Conservation (phyloP, 163 green algal species). For the Trebouxia gelatinosa region DNA sequence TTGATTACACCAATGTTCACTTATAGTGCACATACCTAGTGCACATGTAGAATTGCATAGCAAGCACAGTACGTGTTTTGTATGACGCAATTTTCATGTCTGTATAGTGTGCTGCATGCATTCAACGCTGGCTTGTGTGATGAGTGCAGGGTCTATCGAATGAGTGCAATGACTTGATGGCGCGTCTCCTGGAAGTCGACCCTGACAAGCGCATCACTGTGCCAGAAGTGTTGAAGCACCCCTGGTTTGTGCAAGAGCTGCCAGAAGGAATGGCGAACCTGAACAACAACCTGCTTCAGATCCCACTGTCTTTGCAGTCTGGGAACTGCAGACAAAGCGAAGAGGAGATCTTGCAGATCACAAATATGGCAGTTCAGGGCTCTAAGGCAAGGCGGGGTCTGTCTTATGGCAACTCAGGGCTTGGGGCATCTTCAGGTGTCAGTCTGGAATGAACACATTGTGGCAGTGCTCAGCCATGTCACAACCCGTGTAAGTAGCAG, state of each 20-base stretch:
- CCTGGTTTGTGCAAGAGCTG: slow-evolving; percentile 47
- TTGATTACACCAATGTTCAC: too few species aligned
- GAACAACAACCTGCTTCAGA: slow-evolving; percentile 34
- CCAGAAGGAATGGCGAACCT: slow-evolving; percentile 31
- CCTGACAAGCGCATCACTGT: slow-evolving; percentile 79
- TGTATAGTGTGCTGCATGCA: too few species aligned
- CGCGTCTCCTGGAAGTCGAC: slow-evolving; percentile 80
- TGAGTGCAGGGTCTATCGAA: slow-evolving; percentile 45
- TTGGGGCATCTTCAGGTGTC: too few species aligned
- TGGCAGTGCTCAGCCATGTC: too few species aligned
- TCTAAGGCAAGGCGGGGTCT: background rate
- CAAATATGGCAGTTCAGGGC: background rate
- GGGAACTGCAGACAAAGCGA: slow-evolving; percentile 31
- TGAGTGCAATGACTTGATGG: slow-evolving; percentile 66
- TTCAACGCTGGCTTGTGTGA: slow-evolving; percentile 45
- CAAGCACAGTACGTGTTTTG: too few species aligned
- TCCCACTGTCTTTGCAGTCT: slow-evolving; percentile 10
- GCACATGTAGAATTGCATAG: too few species aligned
- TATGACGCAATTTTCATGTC: too few species aligned
- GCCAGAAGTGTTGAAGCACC: slow-evolving; percentile 58
- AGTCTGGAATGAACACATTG: too few species aligned
- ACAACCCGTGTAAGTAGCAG: too few species aligned
- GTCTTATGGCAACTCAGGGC: slow-evolving; percentile 9
- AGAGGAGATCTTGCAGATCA: slow-evolving; percentile 38
- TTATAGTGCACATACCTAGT: too few species aligned